Base-by-base conservation (phyloP, 2,329 filamentous ascomycete genomes). In the Anisogramma anomala region DNA sequence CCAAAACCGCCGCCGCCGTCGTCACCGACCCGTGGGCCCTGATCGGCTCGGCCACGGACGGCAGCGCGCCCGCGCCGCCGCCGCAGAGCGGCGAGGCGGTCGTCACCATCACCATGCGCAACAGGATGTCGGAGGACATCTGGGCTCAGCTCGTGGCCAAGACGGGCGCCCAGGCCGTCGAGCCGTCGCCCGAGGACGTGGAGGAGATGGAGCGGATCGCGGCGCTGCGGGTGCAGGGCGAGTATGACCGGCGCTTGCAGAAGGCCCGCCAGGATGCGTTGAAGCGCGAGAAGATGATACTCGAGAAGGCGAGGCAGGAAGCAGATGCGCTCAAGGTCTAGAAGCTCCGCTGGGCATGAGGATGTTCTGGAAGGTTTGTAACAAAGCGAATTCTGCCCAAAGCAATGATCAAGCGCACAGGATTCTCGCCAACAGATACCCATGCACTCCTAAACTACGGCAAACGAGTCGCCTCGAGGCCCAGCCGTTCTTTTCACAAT, bases 61-160 rank as follows among this genome's bases (percentile, higher is more conserved):
- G 69, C 53, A 54, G 63, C 36, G 66, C 66, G 52, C 65, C 66
- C 42, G 71, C 72, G 1, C 69, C 67, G 6, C 52, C 62, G 10
- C 67, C 72, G 2, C 62, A 60, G 26, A 57, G 65, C 36, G 62
- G 63, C 43, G 73, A 77, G 59, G 66, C 61, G 36, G 59, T 66
- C 8, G 60, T 75, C 30, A 64, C 65, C 34, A 71, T 81, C 50
- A 69, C 80, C 50, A 82, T 87, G 71, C 78, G 77, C 56, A 58
- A 72, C 53, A 68, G 72, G 51, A 66, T 66, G 45, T 77, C 76
- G 32, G 63, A 67, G 3, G 66, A 74, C 26, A 87, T 88, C 46
- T 62, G 86, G 14, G 60, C 68, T 36, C 68, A 74, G 43, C 67
- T 88, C 39, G 56, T 86, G 28, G 61, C 64, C 43, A 67, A 77